Evolutionary conservation across 176 grass and related monocot species (phyloP).

Genomic region (Eleusine coracana): DNA sequence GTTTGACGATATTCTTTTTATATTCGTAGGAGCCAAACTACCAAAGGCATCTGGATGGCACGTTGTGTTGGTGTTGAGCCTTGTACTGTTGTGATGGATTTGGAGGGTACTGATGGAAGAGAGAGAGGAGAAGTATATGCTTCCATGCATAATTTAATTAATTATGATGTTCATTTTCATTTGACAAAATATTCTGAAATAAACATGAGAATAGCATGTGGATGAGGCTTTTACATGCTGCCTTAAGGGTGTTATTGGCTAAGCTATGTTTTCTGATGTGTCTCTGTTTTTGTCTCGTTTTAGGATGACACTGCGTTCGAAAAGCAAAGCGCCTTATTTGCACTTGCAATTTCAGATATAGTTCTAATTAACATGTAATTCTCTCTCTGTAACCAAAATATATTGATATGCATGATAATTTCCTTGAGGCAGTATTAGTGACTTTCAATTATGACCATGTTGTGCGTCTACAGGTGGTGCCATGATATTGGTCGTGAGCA

Average conservation of each 20-base stretch:
- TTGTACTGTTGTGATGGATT: conserved; percentile 89
- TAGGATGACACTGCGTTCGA: conserved; percentile 92
- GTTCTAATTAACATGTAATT: conserved; percentile 94
- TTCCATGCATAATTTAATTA: conserved; percentile 22
- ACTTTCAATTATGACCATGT: background rate
- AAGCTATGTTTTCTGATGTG: conserved; percentile 38
- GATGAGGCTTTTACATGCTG: conserved; percentile 4
- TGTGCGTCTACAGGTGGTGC: conserved; percentile 70
- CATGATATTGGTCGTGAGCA: conserved; percentile 92
- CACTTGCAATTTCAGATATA: conserved; percentile 89
- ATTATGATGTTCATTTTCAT: background rate
- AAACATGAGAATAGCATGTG: background rate
- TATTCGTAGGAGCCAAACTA: conserved; percentile 86
- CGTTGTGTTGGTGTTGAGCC: conserved; percentile 76
- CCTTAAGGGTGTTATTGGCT: conserved; percentile 17
- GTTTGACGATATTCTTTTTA: conserved; percentile 18
- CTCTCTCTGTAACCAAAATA: conserved; percentile 11
- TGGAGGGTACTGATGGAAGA: conserved; percentile 95
- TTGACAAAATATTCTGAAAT: background rate
- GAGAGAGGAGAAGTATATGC: conserved; percentile 91
- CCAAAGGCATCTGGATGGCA: conserved; percentile 95
- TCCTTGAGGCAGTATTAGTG: conserved; percentile 7
- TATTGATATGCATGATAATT: conserved; percentile 31
- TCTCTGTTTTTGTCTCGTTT: conserved; percentile 29
- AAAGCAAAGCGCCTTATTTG: conserved; percentile 90